Base-by-base conservation (phyloP, 257 asterid species). In the Solanum raphanifolium region DNA sequence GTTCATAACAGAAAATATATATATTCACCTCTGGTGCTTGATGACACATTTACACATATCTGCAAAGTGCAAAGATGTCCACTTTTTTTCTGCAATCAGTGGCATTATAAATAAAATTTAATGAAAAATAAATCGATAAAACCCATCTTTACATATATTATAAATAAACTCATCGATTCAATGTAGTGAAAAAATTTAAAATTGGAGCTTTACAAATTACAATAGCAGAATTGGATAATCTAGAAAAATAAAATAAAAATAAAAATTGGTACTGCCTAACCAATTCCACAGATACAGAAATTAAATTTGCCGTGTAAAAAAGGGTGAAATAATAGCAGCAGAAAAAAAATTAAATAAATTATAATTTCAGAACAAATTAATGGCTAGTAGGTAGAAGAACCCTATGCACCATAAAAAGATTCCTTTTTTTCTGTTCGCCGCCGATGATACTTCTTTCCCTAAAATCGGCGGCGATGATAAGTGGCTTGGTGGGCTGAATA, bases 401-500 rank as follows among this genome's bases (percentile, higher is more conserved):
- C 88, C 91, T 89, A 92, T 89, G 93, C 94, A 92, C 94, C 90
- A 95, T 87, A 89, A 87, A 35, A 88, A 82, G 79, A 89, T 75
- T 88, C 93, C 88, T 75, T 25, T 39, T 1, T 88, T 90, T 0
- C 73, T 81, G 52, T 23, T 90, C 58, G 83, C 87, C 87, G 86
- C 92, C 34, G 92, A 91, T 43, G 75, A 87, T 78, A 88, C 79
- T 23, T 89, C 95, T 25, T 75, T 66, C 8, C 83, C 83, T 69
- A 60, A 32, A 43, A 93, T 94, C 32, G 96, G 95, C 35, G 99
- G 95, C 10, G 97, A 86, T 2, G 95, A 89, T 39, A 92, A 91
- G 75, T 89, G 94, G 86, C 92, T 91, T 6, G 96, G 88, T 12
- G 95, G 94, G 5, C 90, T 91, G 62, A 85, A 74, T 4, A 87